Conservation (phyloP, 2,329 filamentous ascomycete genomes). For the Bretziella fagacearum region DNA sequence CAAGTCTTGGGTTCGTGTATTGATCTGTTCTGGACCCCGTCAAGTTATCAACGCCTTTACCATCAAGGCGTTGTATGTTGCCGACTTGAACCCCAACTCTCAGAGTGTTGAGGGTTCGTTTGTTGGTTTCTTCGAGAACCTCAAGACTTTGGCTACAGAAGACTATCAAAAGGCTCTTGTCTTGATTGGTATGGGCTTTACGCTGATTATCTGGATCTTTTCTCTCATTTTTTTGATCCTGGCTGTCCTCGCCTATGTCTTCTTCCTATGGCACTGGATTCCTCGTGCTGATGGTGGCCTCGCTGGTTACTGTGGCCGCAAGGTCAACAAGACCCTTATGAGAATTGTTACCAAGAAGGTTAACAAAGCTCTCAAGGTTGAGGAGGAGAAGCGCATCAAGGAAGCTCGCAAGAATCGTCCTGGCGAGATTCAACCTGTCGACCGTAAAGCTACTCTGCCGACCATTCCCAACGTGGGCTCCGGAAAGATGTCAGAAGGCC, state of each 20-base stretch:
- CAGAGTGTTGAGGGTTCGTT: constrained; percentile 43
- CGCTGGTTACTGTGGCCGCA: constrained; percentile 73
- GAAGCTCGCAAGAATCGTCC: constrained; percentile 34
- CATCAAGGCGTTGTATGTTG: constrained; percentile 64
- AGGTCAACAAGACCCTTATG: constrained; percentile 72
- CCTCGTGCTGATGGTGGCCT: constrained; percentile 65
- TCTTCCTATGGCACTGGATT: constrained; percentile 88
- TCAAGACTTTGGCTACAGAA: constrained; percentile 52
- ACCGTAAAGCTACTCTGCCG: constrained; percentile 47
- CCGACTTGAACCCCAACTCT: constrained; percentile 37
- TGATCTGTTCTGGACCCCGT: constrained; percentile 82
- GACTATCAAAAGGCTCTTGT: constrained; percentile 69
- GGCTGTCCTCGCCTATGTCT: constrained; percentile 61
- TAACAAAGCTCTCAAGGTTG: constrained; percentile 71
- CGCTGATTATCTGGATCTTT: constrained; percentile 74
- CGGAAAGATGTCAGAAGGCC: constrained; percentile 29
- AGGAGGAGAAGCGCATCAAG: constrained; percentile 43
- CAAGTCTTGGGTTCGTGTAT: constrained; percentile 68
- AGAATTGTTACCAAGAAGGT: constrained; percentile 75
- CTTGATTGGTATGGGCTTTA: constrained; percentile 83
- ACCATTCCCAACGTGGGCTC: constrained; percentile 31
- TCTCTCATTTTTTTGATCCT: constrained; percentile 58
- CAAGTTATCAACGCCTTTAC: constrained; percentile 84
- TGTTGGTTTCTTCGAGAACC: constrained; percentile 66
- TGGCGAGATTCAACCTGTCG: constrained; percentile 31